Percentiles rank a stretch among this genome's conserved stretches.
Conservation (phyloP, 2,329 filamentous ascomycete species). For the Dothistroma pini region DNA sequence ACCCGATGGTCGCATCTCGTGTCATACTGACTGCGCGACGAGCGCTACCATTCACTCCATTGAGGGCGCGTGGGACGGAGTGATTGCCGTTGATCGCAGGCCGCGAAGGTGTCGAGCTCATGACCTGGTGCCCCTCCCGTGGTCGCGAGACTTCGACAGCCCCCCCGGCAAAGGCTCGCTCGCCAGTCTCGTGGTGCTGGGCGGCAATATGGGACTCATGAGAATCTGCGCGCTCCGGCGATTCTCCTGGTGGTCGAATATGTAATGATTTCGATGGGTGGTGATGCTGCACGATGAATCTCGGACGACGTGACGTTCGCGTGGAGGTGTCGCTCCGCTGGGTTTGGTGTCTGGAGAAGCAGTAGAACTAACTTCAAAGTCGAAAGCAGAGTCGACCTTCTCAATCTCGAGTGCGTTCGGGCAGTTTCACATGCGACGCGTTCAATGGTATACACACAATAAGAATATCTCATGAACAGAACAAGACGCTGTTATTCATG, state of each 20-base stretch:
- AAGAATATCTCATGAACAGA: background rate
- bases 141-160: slow-evolving; percentile 10
- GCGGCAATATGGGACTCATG: slow-evolving; percentile 18
- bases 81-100: slow-evolving; percentile 32
- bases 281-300: background rate
- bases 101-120: slow-evolving; percentile 40
- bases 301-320: slow-evolving; percentile 1
- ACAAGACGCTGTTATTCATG: background rate
- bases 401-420: background rate
- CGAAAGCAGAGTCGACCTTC: too few species aligned
- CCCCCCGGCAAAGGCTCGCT: slow-evolving; percentile 18
- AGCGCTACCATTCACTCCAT: slow-evolving; percentile 39
- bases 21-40: slow-evolving; percentile 45
- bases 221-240: slow-evolving; percentile 4
- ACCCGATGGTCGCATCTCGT: slow-evolving; percentile 38
- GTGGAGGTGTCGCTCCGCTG: slow-evolving; percentile 1
- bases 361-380: background rate
- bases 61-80: slow-evolving; percentile 27
- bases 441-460: background rate
- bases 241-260: slow-evolving; percentile 2
- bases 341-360: background rate
- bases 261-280: slow-evolving; percentile 11
- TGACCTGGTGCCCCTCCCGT: slow-evolving; percentile 20
- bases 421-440: background rate
- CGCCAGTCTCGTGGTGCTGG: slow-evolving; percentile 11